Conservation (phyloP, 305 asterid genomes). For the Galium porrigens region DNA sequence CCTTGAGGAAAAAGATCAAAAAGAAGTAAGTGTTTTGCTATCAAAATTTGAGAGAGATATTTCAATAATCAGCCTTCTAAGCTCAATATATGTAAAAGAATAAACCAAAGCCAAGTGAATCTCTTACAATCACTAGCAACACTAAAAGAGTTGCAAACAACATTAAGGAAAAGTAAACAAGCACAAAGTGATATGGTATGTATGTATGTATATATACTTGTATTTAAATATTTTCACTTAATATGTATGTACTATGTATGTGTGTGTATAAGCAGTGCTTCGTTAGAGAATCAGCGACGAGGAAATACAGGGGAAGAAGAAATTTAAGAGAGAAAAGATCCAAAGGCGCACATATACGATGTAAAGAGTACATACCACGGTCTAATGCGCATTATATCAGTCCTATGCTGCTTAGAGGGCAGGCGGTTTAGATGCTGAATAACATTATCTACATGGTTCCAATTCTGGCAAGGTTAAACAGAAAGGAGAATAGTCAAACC, state of each 20-base stretch:
- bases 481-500: conserved; percentile 11
- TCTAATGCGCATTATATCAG: conserved; percentile 88
- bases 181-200: neutral
- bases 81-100: neutral
- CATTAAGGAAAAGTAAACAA: neutral
- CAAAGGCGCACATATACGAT: neutral
- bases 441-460: conserved; percentile 75
- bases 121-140: neutral
- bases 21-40: neutral
- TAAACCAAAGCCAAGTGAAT: neutral
- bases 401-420: conserved; percentile 70
- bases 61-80: neutral
- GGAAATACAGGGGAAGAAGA: neutral
- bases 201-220: too few relatives aligned
- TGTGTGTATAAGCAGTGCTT: too few relatives aligned
- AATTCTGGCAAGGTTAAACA: conserved; percentile 43
- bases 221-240: too few relatives aligned
- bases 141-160: neutral
- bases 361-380: conserved; percentile 46
- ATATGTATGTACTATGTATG: too few relatives aligned
- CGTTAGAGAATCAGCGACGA: neutral
- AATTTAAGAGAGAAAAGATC: neutral
- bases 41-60: neutral
- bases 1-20: neutral
- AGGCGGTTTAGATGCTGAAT: conserved; percentile 53